phyloP scores from a whole-genome alignment of 2,329 filamentous ascomycete genomes.

The Penicillium polonicum region DNA sequence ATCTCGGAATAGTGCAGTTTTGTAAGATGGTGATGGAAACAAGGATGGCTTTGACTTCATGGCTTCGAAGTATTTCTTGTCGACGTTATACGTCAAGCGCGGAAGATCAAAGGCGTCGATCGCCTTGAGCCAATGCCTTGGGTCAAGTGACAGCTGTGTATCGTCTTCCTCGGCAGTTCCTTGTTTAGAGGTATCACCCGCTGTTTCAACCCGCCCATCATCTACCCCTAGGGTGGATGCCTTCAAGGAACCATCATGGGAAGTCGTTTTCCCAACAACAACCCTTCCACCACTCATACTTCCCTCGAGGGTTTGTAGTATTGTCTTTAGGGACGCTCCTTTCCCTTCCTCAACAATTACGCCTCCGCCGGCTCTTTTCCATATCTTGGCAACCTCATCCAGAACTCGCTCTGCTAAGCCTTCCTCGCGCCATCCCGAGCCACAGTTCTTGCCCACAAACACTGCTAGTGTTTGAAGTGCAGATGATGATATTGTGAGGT shows the following conservation, averaged over 20 bases:
- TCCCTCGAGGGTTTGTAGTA: conserved; percentile 79
- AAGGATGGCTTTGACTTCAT: conserved; percentile 65
- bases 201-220: conserved; percentile 44
- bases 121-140: conserved; percentile 79
- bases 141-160: conserved; percentile 64
- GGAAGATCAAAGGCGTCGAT: conserved; percentile 85
- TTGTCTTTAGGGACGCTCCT: conserved; percentile 66
- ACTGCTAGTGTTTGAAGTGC: conserved; percentile 79
- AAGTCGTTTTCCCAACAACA: conserved; percentile 44
- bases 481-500: conserved; percentile 83
- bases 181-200: conserved; percentile 50
- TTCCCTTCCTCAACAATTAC: conserved; percentile 86
- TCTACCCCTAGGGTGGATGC: conserved; percentile 43
- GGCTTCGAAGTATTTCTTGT: conserved; percentile 87
- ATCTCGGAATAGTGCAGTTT: conserved; percentile 82
- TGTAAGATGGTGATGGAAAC: conserved; percentile 74
- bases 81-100: conserved; percentile 46
- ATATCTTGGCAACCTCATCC: conserved; percentile 84
- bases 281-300: conserved; percentile 80
- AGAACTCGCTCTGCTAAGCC: conserved; percentile 88
- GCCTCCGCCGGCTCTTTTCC: conserved; percentile 86
- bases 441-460: conserved; percentile 92
- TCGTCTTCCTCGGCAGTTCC: conserved; percentile 56
- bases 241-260: conserved; percentile 21
- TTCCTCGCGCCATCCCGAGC: conserved; percentile 93